A percentile compares a stretch with the other conserved stretches of the same genome.
These are phyloP conservation scores for Sonneratia alba DNA, from an alignment of 345 rosid genomes.

Conservation along the genomic window DNA sequence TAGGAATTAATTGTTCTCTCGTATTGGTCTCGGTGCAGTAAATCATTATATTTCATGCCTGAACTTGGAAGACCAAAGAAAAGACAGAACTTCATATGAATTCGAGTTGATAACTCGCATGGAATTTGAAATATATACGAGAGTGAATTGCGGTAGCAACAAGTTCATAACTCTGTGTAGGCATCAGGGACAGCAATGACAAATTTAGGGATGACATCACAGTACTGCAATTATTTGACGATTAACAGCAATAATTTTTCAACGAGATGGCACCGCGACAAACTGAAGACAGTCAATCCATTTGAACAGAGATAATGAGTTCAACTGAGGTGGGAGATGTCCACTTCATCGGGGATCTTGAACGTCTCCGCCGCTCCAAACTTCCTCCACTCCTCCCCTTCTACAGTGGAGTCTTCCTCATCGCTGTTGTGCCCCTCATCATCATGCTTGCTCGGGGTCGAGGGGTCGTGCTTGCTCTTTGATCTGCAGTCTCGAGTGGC, in stretches of 20 bases:
- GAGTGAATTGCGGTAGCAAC: neutral
- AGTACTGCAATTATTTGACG: neutral
- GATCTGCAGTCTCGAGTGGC: slow-evolving; percentile 61
- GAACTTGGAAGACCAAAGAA: neutral
- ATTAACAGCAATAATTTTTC: neutral
- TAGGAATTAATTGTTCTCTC: no score
- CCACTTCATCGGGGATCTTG: slow-evolving; percentile 70
- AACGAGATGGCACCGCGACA: neutral
- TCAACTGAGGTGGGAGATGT: slow-evolving; percentile 64
- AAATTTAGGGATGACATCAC: neutral
- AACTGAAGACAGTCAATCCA: neutral
- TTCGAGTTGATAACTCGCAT: neutral
- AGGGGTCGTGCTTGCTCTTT: slow-evolving; percentile 38
- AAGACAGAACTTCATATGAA: neutral
- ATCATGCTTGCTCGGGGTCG: slow-evolving; percentile 13
- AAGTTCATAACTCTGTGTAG: neutral
- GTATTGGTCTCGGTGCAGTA: neutral
- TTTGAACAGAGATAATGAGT: neutral
- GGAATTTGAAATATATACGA: neutral
- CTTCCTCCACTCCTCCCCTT: slow-evolving; percentile 47
- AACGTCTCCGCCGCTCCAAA: slow-evolving; percentile 93
- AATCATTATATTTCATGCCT: neutral
- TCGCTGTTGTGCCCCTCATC: slow-evolving; percentile 29
- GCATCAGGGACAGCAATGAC: neutral
- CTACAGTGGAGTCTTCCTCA: slow-evolving; percentile 26